phyloP scores from a whole-genome alignment of 2,329 filamentous ascomycete species.

The Alternaria burnsii region DNA sequence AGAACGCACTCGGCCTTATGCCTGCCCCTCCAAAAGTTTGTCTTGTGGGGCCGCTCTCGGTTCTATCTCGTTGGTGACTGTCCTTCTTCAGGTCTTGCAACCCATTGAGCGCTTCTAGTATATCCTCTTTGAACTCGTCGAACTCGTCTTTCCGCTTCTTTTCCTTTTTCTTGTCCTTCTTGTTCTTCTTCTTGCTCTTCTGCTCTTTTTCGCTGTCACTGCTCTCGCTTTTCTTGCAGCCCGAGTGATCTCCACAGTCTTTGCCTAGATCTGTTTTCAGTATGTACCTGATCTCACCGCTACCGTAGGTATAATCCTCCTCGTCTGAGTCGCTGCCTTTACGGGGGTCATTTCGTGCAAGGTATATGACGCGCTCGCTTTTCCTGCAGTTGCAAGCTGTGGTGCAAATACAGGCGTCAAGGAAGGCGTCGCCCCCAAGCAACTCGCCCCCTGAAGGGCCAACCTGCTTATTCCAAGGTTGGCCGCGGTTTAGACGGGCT shows the following conservation, averaged over 20 bases:
- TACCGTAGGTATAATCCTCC: constrained; percentile 8
- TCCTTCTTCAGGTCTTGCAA: constrained; percentile 11
- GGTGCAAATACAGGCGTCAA: constrained; percentile 44
- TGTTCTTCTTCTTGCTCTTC: constrained; percentile 12
- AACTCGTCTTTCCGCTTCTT: constrained; percentile 19
- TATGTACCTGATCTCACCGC: constrained; percentile 40
- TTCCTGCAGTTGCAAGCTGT: constrained; percentile 40
- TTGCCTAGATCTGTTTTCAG: constrained; percentile 35
- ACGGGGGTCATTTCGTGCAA: constrained; percentile 9
- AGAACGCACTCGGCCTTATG: constrained; percentile 7
- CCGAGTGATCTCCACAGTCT: constrained; percentile 38
- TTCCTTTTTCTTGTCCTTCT: constrained; percentile 13
- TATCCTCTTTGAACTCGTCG: constrained; percentile 22
- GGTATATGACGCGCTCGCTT: constrained; percentile 39
- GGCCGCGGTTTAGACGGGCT: constrained; percentile 19
- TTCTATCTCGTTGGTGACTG: not conserved
- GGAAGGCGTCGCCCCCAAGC: constrained; percentile 32
- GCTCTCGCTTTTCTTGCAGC: constrained; percentile 15
- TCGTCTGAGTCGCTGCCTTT: constrained; percentile 5
- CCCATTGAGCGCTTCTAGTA: constrained; percentile 23
- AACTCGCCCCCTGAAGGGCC: constrained; percentile 34
- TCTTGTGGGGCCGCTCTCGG: constrained; percentile 1
- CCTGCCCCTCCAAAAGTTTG: constrained; percentile 5
- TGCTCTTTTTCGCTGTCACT: constrained; percentile 1
- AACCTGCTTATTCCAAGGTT: constrained; percentile 12